Evolutionary conservation across 1,139 yeast genomes (phyloP).

Genomic region (Yamadazyma atmosphaerica): DNA sequence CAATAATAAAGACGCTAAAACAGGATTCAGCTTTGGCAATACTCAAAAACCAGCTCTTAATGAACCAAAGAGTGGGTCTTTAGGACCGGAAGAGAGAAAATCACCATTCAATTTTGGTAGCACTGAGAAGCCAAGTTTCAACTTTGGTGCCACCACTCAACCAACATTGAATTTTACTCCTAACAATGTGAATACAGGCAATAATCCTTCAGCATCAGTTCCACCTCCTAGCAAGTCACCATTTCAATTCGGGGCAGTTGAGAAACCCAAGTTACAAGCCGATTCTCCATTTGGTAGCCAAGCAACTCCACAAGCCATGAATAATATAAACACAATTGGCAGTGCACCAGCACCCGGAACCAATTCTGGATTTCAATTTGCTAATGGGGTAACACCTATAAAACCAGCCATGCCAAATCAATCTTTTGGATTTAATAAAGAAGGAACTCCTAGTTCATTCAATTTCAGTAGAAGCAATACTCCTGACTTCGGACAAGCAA

Average conservation of each 20-base stretch:
- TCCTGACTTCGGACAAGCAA: conserved; percentile 17
- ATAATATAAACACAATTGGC: not conserved
- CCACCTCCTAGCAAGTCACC: conserved; percentile 4
- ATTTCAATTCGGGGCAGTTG: conserved; percentile 10
- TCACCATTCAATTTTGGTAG: conserved; percentile 12
- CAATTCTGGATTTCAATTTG: conserved; percentile 11
- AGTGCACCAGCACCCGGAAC: conserved; percentile 4
- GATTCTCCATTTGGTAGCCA: conserved; percentile 2
- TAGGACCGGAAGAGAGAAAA: conserved; percentile 2
- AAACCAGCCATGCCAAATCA: conserved; percentile 7
- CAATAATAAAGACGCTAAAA: conserved; percentile 3
- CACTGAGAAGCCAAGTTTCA: conserved; percentile 11
- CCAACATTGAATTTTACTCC: conserved; percentile 15
- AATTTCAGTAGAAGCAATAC: conserved; percentile 14
- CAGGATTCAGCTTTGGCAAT: conserved; percentile 11
- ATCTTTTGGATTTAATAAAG: conserved; percentile 8
- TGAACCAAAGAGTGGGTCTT: not conserved
- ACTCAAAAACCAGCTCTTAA: conserved; percentile 1
- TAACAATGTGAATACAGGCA: conserved; percentile 9
- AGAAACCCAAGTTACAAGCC: conserved; percentile 4
- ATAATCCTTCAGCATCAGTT: conserved; percentile 3
- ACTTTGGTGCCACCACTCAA: conserved; percentile 13
- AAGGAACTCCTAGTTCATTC: conserved; percentile 9
- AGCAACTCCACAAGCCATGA: conserved; percentile 5
- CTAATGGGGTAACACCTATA: conserved; percentile 16